These are phyloP conservation scores for Mycena floridula DNA, from an alignment of 768 basidiomycete species.

Conservation along the genomic window DNA sequence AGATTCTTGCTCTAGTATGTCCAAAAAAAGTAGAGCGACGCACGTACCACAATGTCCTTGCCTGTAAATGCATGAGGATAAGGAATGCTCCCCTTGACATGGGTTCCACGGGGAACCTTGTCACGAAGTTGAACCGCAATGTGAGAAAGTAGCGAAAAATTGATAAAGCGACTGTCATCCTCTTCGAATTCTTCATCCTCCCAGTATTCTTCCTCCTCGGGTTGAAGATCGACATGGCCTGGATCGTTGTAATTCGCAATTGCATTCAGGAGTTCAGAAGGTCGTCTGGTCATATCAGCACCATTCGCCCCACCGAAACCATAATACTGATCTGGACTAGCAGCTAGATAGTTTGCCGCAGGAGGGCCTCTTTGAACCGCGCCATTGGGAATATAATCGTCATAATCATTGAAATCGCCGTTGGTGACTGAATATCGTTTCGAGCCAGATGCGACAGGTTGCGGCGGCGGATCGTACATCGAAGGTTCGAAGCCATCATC, in stretches of 20 bases:
- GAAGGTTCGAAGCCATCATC: too few species aligned
- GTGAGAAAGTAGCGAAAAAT: slow-evolving; percentile 82
- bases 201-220: slow-evolving; percentile 47
- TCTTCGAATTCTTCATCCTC: slow-evolving; percentile 63
- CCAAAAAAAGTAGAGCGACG: not conserved
- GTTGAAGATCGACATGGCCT: not conserved
- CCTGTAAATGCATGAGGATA: slow-evolving; percentile 92
- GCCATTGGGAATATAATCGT: too few species aligned
- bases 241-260: not conserved
- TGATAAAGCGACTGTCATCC: slow-evolving; percentile 74
- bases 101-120: slow-evolving; percentile 79
- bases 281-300: not conserved
- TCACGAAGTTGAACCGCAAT: slow-evolving; percentile 87
- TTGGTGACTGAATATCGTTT: too few species aligned
- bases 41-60: slow-evolving; percentile 84
- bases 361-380: too few species aligned
- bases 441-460: too few species aligned
- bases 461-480: too few species aligned
- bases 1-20: not conserved
- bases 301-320: not conserved
- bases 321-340: not conserved
- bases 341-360: not conserved
- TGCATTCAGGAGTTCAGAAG: not conserved
- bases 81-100: slow-evolving; percentile 90
- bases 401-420: too few species aligned